These are phyloP conservation scores for Aspergillus carbonarius DNA, from an alignment of 2,329 filamentous ascomycete species.

Conservation along the genomic window DNA sequence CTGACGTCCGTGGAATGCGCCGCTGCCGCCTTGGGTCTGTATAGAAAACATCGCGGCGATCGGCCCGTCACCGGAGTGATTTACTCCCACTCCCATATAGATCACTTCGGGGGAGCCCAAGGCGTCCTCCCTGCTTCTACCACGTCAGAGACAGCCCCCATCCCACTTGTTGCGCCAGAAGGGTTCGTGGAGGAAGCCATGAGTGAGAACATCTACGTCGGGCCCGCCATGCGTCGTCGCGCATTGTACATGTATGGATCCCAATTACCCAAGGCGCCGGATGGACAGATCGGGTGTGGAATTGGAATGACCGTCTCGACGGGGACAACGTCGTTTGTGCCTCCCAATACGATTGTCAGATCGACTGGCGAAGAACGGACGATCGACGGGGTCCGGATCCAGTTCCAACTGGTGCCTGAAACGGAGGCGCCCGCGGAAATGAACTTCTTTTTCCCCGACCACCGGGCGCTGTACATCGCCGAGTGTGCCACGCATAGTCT, in stretches of 20 bases:
- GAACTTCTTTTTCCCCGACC: constrained; percentile 43
- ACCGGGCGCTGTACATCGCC: constrained; percentile 38
- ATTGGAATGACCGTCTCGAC: constrained; percentile 33
- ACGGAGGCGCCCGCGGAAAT: constrained; percentile 48
- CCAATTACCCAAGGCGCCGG: constrained; percentile 26
- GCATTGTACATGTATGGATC: constrained; percentile 44
- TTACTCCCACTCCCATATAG: constrained; percentile 45
- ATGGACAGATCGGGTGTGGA: constrained; percentile 40
- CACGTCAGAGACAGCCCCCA: not conserved
- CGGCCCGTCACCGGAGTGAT: constrained; percentile 35
- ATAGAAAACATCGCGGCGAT: constrained; percentile 24
- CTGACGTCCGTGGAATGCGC: constrained; percentile 40
- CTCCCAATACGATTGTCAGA: constrained; percentile 35
- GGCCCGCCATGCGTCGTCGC: constrained; percentile 41
- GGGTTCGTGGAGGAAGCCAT: constrained; percentile 42
- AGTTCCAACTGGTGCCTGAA: constrained; percentile 44
- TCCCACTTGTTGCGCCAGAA: constrained; percentile 36
- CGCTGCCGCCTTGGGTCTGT: constrained; percentile 35
- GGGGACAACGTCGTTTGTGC: constrained; percentile 35
- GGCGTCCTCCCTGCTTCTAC: constrained; percentile 9
- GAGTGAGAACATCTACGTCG: constrained; percentile 42
- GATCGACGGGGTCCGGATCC: constrained; percentile 39
- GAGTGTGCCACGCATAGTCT: constrained; percentile 43
- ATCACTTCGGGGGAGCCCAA: constrained; percentile 39
- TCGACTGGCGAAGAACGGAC: constrained; percentile 31